A percentile compares a stretch with the other conserved stretches of the same genome.
These are phyloP conservation scores for Blastomyces parvus DNA, from an alignment of 2,329 filamentous ascomycete genomes.

Conservation along the genomic window DNA sequence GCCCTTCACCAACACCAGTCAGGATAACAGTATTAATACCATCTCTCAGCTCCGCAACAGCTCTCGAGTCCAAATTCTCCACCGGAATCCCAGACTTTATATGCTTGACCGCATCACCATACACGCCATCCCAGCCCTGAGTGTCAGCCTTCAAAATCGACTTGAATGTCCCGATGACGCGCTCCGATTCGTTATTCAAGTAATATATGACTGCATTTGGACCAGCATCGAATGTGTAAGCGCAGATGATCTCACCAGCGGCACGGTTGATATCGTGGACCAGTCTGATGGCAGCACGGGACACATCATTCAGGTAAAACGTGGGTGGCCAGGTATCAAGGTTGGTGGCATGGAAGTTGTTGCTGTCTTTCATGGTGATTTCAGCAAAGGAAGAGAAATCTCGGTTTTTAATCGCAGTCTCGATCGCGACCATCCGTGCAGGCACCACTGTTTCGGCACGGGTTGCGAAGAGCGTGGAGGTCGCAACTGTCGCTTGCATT, in stretches of 20 bases:
- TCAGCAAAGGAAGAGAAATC: conserved; percentile 83
- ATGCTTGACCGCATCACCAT: conserved; percentile 44
- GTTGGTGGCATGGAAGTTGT: conserved; percentile 92
- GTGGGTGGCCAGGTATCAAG: conserved; percentile 94
- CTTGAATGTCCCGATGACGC: conserved; percentile 71
- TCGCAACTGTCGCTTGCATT: conserved; percentile 95
- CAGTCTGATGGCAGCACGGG: conserved; percentile 71
- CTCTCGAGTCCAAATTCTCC: conserved; percentile 47
- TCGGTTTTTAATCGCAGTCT: conserved; percentile 63
- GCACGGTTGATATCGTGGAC: conserved; percentile 80
- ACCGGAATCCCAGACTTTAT: conserved; percentile 47
- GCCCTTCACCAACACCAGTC: conserved; percentile 85
- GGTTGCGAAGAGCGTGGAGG: conserved; percentile 74
- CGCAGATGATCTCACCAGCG: conserved; percentile 70
- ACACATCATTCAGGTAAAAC: conserved; percentile 96
- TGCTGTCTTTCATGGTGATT: conserved; percentile 93
- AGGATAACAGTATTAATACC: conserved; percentile 84
- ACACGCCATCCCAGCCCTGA: conserved; percentile 48
- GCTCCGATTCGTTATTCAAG: conserved; percentile 62
- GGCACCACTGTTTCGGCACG: conserved; percentile 71
- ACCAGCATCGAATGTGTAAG: conserved; percentile 95
- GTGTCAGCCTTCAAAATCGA: conserved; percentile 57
- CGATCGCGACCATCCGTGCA: conserved; percentile 72
- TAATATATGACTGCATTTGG: conserved; percentile 98
- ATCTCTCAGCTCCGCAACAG: conserved; percentile 57